Evolutionary conservation across 495 filamentous ascomycete species (phyloP), one percentile per base, ranked within the genome.

Genomic region (Staphylotrichum tortipilum): DNA sequence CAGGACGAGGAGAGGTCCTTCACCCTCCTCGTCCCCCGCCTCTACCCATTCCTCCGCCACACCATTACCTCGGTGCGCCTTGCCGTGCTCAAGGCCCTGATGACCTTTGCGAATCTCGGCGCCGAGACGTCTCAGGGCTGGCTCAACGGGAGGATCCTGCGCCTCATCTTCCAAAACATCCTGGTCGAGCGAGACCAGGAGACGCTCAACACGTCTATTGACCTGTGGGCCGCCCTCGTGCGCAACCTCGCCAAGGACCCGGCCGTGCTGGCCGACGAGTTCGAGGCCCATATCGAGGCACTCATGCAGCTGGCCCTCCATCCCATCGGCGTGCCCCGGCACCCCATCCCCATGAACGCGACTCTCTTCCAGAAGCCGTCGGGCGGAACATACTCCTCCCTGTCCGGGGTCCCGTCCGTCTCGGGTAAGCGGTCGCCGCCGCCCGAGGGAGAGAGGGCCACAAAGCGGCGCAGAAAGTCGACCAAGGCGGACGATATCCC

Each of bases 11-110:
- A 89, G 54, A 81, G 89, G 38, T 92, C 90, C 36, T 98, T 98
- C 65, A 85, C 85, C 4, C 80, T 88, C 50, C 76, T 98, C 35
- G 94, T 98, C 21, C 92, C 92, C 36, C 80, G 92, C 41, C 79
- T 98, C 21, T 98, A 95, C 60, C 91, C 92, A 2, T 98, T 98
- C 72, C 71, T 98, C 21, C 85, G 92, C 30, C 92, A 98, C 63
- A 97, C 94, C 8, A 97, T 98, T 58, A 95, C 88, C 7, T 94
- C 83, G 49, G 92, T 98, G 41, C 86, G 92, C 26, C 85, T 88
- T 33, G 92, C 92, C 6, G 94, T 97, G 18, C 75, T 98, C 12
- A 83, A 94, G 42, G 92, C 92, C 44, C 77, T 98, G 11, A 80
- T 91, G 61, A 97, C 91, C 0, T 98, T 98, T 67, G 74, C 94